These are phyloP conservation scores for Porpolomopsis calyptriformis DNA, from an alignment of 768 basidiomycete species.

Conservation along the genomic window DNA sequence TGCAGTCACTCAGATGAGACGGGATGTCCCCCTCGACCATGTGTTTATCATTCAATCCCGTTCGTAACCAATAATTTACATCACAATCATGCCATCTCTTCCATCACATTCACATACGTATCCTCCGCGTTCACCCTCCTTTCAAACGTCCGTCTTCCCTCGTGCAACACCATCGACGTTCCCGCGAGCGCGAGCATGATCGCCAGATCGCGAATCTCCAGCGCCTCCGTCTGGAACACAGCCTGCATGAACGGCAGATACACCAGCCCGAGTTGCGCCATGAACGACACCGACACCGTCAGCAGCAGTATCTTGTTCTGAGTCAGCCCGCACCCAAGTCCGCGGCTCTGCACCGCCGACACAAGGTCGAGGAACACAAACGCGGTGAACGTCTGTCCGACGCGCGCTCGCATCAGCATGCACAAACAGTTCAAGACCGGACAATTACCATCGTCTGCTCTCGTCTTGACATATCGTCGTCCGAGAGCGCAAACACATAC, in stretches of 20 bases:
- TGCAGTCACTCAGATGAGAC: too few relatives aligned
- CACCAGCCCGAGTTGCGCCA: conserved; percentile 76
- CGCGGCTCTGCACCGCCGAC: conserved; percentile 90
- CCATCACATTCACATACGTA: conserved; percentile 39
- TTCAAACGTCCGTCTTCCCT: conserved; percentile 71
- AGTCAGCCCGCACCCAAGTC: conserved; percentile 70
- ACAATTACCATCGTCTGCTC: conserved; percentile 94
- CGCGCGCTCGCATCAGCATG: too few relatives aligned
- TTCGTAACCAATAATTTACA: neutral
- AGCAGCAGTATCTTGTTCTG: conserved; percentile 85
- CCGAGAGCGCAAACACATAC: conserved; percentile 72
- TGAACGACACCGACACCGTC: conserved; percentile 78
- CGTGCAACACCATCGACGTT: conserved; percentile 61
- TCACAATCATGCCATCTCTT: conserved; percentile 40
- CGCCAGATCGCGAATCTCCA: conserved; percentile 55
- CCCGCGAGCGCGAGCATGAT: conserved; percentile 60
- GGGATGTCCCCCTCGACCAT: too few relatives aligned
- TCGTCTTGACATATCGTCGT: conserved; percentile 71
- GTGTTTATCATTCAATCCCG: too few relatives aligned
- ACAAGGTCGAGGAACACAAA: conserved; percentile 97
- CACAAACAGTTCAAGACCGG: too few relatives aligned
- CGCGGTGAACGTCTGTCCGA: conserved; percentile 90
- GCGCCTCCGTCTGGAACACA: conserved; percentile 87
- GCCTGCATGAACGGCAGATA: conserved; percentile 87
- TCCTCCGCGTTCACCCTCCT: conserved; percentile 45